Conservation (phyloP, 108 stramenopile genomes). For the Nannochloropsis salina region DNA sequence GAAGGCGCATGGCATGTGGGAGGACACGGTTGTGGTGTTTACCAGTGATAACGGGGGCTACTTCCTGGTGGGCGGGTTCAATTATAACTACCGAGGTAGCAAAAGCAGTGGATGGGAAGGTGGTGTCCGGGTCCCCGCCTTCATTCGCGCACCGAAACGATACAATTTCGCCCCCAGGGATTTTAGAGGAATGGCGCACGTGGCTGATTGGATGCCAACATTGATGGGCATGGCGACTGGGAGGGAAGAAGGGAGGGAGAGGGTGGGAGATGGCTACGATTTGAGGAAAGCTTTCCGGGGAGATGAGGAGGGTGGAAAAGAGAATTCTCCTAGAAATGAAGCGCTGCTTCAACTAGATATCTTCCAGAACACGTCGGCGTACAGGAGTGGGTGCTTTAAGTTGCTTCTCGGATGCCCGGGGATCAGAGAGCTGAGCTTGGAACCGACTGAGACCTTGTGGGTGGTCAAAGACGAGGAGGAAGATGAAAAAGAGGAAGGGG, state of each 20-base stretch:
- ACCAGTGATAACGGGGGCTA: constrained; percentile 32
- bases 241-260: too few relatives aligned
- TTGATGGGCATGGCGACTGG: neutral
- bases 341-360: too few relatives aligned
- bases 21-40: constrained; percentile 22
- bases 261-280: too few relatives aligned
- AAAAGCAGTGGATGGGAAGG: constrained; percentile 28
- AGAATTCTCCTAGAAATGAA: too few relatives aligned
- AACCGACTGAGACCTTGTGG: neutral
- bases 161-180: neutral
- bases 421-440: too few relatives aligned
- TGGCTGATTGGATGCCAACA: constrained; percentile 31
- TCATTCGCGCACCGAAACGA: neutral
- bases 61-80: constrained; percentile 23
- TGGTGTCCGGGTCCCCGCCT: constrained; percentile 25
- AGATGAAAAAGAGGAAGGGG: neutral
- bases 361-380: too few relatives aligned
- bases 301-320: too few relatives aligned
- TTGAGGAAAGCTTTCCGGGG: too few relatives aligned
- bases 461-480: neutral
- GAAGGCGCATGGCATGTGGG: constrained; percentile 10
- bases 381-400: too few relatives aligned
- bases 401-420: too few relatives aligned
- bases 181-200: constrained; percentile 18
- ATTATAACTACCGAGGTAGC: neutral